phyloP scores from a whole-genome alignment of 2,329 filamentous ascomycete species.

The Aspergillus nomiae region DNA sequence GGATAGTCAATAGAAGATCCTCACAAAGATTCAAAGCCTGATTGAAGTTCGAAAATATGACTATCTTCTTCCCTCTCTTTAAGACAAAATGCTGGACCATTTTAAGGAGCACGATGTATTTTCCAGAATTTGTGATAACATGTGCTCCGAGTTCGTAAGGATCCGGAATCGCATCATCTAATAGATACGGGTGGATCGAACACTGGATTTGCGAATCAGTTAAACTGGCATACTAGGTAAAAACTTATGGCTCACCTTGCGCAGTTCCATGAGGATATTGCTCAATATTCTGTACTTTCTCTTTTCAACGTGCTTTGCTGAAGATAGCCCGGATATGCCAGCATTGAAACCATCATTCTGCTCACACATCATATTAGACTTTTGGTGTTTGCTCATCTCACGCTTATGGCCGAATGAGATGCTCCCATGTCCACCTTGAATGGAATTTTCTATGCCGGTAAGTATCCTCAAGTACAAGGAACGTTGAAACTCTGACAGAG shows the following conservation, averaged over 20 bases:
- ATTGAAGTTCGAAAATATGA: slow-evolving; percentile 61
- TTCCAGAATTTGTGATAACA: slow-evolving; percentile 55
- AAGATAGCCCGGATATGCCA: not conserved
- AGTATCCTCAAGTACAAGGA: slow-evolving; percentile 61
- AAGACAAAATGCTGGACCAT: slow-evolving; percentile 28
- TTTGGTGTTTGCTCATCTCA: too few species aligned
- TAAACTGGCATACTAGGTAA: not conserved
- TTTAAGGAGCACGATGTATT: slow-evolving; percentile 59
- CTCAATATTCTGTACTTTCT: slow-evolving; percentile 33
- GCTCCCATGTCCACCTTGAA: slow-evolving; percentile 37
- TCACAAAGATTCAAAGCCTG: slow-evolving; percentile 55
- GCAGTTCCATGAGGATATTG: slow-evolving; percentile 59
- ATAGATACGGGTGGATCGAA: slow-evolving; percentile 58
- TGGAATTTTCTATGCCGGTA: slow-evolving; percentile 54
- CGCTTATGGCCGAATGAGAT: too few species aligned
- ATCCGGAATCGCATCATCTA: slow-evolving; percentile 49
- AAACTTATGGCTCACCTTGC: slow-evolving; percentile 39
- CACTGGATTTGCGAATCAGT: slow-evolving; percentile 28
- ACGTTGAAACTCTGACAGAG: slow-evolving; percentile 59
- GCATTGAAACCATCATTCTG: not conserved
- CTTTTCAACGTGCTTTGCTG: not conserved
- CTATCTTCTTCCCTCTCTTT: slow-evolving; percentile 44
- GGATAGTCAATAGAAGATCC: slow-evolving; percentile 51
- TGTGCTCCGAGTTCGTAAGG: slow-evolving; percentile 48
- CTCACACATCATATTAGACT: not conserved